Evolutionary conservation across 208 protist genomes (phyloP), one percentile per base, ranked within the genome.

Genomic region (Kentomonas sorsogonicus): DNA sequence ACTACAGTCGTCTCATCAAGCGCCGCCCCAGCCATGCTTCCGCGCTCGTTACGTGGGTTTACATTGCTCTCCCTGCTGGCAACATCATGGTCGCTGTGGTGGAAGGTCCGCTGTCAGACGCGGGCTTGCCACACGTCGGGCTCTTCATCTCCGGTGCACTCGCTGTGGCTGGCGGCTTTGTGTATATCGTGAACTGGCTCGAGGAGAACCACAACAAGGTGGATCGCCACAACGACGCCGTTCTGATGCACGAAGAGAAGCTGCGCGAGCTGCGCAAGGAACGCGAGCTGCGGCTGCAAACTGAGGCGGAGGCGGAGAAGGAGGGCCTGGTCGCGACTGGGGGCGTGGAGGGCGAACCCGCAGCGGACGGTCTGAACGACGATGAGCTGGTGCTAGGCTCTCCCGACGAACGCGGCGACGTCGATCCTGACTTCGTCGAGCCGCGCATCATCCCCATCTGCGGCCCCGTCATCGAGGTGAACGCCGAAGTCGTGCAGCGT

Each of bases 1-100:
- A 69, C 43, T 79, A 79, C 73, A 75, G 67, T 47, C 64, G 65
- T 26, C 63, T 72, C 44, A 75, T 79, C 54, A 58, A 60, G 18
- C 58, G 57, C 16, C 16, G 46, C 13, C 73, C 73, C 43, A 41
- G 33, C 15, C 50, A 63, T 36, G 66, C 63, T 3, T 40, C 68
- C 36, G 52, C 59, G 15, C 50, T 79, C 18, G 68, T 79, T 13
- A 70, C 56, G 36, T 79, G 63, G 68, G 69, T 79, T 33, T 79
- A 57, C 53, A 64, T 59, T 51, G 67, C 64, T 20, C 63, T 75
- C 40, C 57, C 68, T 34, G 29, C 34, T 40, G 73, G 63, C 3
- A 63, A 60, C 3, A 36, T 71, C 18, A 34, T 79, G 2, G 61
- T 57, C 7, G 29, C 60, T 6, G 27, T 23, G 2, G 45, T 75